A percentile compares a stretch with the other conserved stretches of the same genome.
phyloP scores from a whole-genome alignment of 2,329 filamentous ascomycete species.

The Zarea fungicola region DNA sequence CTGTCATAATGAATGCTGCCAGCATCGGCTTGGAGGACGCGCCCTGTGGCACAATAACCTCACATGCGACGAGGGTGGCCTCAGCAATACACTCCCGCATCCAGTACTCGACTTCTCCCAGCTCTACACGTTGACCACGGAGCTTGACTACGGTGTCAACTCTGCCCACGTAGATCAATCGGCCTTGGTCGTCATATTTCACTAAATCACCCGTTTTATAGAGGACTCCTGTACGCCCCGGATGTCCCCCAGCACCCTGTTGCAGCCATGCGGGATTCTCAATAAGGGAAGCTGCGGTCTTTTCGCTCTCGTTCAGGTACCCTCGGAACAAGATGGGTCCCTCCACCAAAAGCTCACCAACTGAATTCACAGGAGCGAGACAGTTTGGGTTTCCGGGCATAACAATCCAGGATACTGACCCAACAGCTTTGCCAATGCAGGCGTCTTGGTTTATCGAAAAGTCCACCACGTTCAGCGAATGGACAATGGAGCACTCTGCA shows the following conservation, averaged over 20 bases:
- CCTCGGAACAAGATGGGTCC: conserved; percentile 14
- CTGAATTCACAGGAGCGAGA: conserved; percentile 13
- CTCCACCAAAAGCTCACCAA: conserved; percentile 19
- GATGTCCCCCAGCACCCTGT: not conserved
- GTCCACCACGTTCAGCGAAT: not conserved
- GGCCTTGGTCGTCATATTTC: conserved; percentile 34
- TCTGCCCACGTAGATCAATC: conserved; percentile 28
- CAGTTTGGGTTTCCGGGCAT: conserved; percentile 3
- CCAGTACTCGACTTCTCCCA: not conserved
- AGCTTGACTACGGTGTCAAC: conserved; percentile 34
- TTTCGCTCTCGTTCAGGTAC: conserved; percentile 11
- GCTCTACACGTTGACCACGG: not conserved
- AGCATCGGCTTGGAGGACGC: not conserved
- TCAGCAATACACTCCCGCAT: not conserved
- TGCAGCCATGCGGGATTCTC: not conserved
- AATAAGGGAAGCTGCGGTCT: conserved; percentile 21
- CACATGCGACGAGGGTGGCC: not conserved
- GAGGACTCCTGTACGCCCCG: conserved; percentile 15
- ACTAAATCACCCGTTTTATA: conserved; percentile 48
- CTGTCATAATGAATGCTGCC: too few species aligned
- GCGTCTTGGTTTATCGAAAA: too few species aligned
- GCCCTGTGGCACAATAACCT: not conserved
- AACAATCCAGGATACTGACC: conserved; percentile 6
- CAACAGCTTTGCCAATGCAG: conserved; percentile 8
- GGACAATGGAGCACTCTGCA: conserved; percentile 32